Percentiles rank a stretch among this genome's conserved stretches.
These are phyloP conservation scores for Amanita fuliginea DNA, from an alignment of 768 basidiomycete genomes.

Conservation along the genomic window DNA sequence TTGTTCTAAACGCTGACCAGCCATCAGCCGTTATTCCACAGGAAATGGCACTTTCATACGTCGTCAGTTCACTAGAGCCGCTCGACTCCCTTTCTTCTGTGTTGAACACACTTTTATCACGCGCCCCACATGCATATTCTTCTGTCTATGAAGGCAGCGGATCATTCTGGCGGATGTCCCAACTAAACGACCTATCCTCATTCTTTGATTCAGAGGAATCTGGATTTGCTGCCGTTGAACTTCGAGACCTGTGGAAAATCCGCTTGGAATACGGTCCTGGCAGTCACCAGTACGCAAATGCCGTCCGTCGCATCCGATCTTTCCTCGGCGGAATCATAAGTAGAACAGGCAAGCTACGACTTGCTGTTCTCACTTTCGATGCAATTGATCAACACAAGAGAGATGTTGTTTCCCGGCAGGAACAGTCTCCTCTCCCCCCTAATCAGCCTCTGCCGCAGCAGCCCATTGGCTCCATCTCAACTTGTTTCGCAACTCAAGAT, in stretches of 20 bases:
- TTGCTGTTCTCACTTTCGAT: slow-evolving; percentile 44
- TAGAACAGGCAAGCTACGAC: slow-evolving; percentile 24
- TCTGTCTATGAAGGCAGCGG: slow-evolving; percentile 32
- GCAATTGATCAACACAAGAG: slow-evolving; percentile 25
- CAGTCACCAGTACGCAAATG: slow-evolving; percentile 45
- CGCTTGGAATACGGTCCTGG: slow-evolving; percentile 32
- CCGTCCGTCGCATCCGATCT: slow-evolving; percentile 32
- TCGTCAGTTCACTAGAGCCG: slow-evolving; percentile 20
- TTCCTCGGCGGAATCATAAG: slow-evolving; percentile 33
- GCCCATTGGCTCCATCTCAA: slow-evolving; percentile 48
- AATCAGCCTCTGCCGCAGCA: slow-evolving; percentile 30
- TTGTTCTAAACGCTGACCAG: slow-evolving; percentile 5
- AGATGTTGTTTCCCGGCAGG: slow-evolving; percentile 25
- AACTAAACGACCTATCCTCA: slow-evolving; percentile 29
- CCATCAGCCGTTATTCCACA: slow-evolving; percentile 45
- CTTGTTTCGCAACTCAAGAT: slow-evolving; percentile 47
- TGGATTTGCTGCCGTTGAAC: slow-evolving; percentile 53
- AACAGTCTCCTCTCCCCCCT: slow-evolving; percentile 37
- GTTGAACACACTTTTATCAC: slow-evolving; percentile 45
- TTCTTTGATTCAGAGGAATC: slow-evolving; percentile 42
- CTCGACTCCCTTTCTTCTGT: slow-evolving; percentile 36
- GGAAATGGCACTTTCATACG: slow-evolving; percentile 38
- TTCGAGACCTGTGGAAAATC: slow-evolving; percentile 39
- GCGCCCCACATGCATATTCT: slow-evolving; percentile 48
- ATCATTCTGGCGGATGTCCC: slow-evolving; percentile 15